Percentiles rank a stretch among this genome's conserved stretches.
phyloP scores from a whole-genome alignment of 1,284 basidiomycete species.

The Pholiota adiposa region DNA sequence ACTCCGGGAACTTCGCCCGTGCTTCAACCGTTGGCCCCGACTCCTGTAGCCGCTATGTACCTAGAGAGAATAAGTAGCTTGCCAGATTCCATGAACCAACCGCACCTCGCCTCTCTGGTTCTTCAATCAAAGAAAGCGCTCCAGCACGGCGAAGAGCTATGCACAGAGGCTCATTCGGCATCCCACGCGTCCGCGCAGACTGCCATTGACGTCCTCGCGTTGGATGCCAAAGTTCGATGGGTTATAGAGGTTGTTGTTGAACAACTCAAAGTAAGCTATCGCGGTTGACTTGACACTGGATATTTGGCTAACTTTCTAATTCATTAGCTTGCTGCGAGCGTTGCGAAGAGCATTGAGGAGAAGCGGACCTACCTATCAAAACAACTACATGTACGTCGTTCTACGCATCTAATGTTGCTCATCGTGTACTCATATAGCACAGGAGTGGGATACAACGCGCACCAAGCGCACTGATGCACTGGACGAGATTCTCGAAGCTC shows the following conservation, averaged over 20 bases:
- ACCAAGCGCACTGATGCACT: conserved; percentile 61
- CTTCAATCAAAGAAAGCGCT: conserved; percentile 80
- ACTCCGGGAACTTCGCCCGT: neutral
- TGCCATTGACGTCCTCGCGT: conserved; percentile 69
- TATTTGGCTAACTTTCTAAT: neutral
- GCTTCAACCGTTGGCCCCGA: neutral
- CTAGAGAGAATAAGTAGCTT: neutral
- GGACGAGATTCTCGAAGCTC: conserved; percentile 69
- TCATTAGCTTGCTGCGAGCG: conserved; percentile 64
- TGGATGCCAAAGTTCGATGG: conserved; percentile 81
- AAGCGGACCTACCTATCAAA: conserved; percentile 62
- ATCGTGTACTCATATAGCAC: neutral
- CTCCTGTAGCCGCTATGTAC: neutral
- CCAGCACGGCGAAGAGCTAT: conserved; percentile 74
- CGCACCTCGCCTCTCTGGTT: conserved; percentile 73
- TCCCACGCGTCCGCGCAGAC: conserved; percentile 65
- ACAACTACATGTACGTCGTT: conserved; percentile 58
- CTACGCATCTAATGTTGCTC: neutral
- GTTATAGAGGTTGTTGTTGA: conserved; percentile 70
- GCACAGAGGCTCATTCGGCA: conserved; percentile 61
- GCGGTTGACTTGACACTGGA: neutral
- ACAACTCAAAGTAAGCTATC: conserved; percentile 64
- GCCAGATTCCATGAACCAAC: conserved; percentile 34
- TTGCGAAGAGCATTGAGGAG: conserved; percentile 74
- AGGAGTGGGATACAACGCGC: conserved; percentile 75